Evolutionary conservation across 1,139 yeast genomes (phyloP).

Genomic region (Hyphopichia wangnamkhiaoensis): DNA sequence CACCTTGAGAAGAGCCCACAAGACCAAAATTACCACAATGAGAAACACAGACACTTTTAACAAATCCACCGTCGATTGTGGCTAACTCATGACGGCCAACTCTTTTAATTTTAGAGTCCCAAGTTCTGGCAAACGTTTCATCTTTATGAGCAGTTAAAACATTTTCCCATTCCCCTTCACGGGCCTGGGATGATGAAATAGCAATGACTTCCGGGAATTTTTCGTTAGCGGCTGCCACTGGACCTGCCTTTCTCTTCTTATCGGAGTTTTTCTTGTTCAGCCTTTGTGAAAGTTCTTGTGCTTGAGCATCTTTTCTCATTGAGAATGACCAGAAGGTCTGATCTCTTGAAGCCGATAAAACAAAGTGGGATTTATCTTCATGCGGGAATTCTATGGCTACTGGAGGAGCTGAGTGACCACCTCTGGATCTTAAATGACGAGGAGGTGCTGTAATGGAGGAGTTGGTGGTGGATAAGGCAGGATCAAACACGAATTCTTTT

Average conservation of each 20-base stretch:
- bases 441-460: constrained; percentile 81
- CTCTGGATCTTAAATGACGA: constrained; percentile 86
- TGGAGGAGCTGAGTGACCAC: constrained; percentile 96
- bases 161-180: constrained; percentile 95
- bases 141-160: constrained; percentile 89
- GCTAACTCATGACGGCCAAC: constrained; percentile 72
- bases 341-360: constrained; percentile 87
- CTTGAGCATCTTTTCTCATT: constrained; percentile 92
- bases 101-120: constrained; percentile 84
- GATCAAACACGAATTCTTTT: constrained; percentile 92
- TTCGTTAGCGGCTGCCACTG: constrained; percentile 48
- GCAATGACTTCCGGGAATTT: constrained; percentile 78
- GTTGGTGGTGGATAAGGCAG: constrained; percentile 71
- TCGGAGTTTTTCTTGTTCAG: constrained; percentile 51
- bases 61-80: constrained; percentile 80
- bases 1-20: constrained; percentile 89
- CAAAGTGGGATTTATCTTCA: constrained; percentile 74
- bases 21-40: constrained; percentile 95
- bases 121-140: constrained; percentile 82
- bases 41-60: constrained; percentile 77
- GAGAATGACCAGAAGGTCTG: constrained; percentile 89
- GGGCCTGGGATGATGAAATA: constrained; percentile 72
- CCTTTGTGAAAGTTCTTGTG: constrained; percentile 88
- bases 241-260: constrained; percentile 63
- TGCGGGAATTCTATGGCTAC: constrained; percentile 75